Evolutionary conservation across 208 protist genomes (phyloP).

Genomic region (Acanthamoeba polyphaga): DNA sequence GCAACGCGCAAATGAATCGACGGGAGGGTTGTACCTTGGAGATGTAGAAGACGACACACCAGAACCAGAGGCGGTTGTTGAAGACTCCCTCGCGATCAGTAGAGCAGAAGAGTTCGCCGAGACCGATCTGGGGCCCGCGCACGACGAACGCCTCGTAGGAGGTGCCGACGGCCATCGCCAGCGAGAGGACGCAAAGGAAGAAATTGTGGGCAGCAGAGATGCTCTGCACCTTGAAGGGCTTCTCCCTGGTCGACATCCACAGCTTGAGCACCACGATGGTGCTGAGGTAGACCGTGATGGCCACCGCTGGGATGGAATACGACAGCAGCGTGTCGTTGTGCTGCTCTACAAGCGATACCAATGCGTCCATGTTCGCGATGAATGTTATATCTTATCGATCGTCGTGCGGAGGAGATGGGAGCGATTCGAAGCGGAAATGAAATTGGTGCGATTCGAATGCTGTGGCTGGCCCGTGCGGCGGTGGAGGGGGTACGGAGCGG

Average conservation of each 20-base stretch:
- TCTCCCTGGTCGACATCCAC: conserved; percentile 27
- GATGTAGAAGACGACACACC: conserved; percentile 64
- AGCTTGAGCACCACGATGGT: conserved; percentile 14
- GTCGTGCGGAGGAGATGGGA: no score
- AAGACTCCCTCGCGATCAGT: conserved; percentile 20
- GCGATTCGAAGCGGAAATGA: no score
- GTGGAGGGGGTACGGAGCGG: no score
- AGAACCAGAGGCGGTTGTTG: conserved; percentile 54
- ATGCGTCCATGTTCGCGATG: not conserved
- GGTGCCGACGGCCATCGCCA: conserved; percentile 19
- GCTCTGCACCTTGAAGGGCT: conserved; percentile 44
- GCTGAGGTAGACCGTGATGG: conserved; percentile 24
- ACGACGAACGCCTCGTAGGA: conserved; percentile 57
- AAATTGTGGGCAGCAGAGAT: conserved; percentile 44
- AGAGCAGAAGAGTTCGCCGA: conserved; percentile 16
- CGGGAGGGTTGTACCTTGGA: conserved; percentile 1
- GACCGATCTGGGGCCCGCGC: not conserved
- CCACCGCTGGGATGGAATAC: conserved; percentile 6
- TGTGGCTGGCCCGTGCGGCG: no score
- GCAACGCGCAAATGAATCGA: not conserved
- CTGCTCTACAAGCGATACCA: conserved; percentile 14
- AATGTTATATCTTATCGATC: no score
- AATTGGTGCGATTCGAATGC: no score
- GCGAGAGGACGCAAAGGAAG: conserved; percentile 47
- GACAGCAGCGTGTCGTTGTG: conserved; percentile 21